Base-by-base conservation (phyloP, 495 filamentous ascomycete species). In the Tuber aestivum region DNA sequence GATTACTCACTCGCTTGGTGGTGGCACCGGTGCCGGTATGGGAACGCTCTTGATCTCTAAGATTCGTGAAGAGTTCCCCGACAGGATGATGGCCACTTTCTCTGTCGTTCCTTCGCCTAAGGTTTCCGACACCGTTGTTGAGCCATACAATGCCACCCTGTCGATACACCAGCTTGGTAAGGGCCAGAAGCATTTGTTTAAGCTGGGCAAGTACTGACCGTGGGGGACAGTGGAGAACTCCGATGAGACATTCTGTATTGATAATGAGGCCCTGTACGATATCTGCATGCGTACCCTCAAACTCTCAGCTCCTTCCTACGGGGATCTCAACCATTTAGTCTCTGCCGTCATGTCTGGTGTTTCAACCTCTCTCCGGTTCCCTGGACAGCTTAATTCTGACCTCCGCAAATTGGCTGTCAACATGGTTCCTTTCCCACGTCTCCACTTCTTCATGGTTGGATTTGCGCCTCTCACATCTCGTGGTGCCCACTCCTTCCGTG, bases 381-480 rank as follows among this genome's bases (percentile, higher is more conserved):
- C 95, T 72, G 95, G 95, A 84, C 95, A 99, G 89, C 92, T 99
- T 77, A 99, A 99, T 91, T 98, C 96, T 81, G 95, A 99, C 87
- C 93, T 99, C 79, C 94, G 95, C 88, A 99, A 99, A 89, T 88
- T 98, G 84, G 95, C 95, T 82, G 95, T 99, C 87, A 99, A 99
- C 93, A 99, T 99, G 95, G 95, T 99, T 88, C 95, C 95, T 76
- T 99, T 99, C 92, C 95, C 95, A 83, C 95, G 95, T 92, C 93
- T 99, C 74, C 95, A 99, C 87, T 99, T 99, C 92, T 99, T 99
- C 92, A 99, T 99, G 95, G 96, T 99, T 85, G 95, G 95, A 85
- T 99, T 99, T 86, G 95, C 95, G 85, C 95, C 95, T 84, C 91
- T 99, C 81, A 99, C 95, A 85, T 95, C 92, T 89, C 94, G 95